Conservation (phyloP, 2,329 filamentous ascomycete species). For the Exophiala lecanii-corni region DNA sequence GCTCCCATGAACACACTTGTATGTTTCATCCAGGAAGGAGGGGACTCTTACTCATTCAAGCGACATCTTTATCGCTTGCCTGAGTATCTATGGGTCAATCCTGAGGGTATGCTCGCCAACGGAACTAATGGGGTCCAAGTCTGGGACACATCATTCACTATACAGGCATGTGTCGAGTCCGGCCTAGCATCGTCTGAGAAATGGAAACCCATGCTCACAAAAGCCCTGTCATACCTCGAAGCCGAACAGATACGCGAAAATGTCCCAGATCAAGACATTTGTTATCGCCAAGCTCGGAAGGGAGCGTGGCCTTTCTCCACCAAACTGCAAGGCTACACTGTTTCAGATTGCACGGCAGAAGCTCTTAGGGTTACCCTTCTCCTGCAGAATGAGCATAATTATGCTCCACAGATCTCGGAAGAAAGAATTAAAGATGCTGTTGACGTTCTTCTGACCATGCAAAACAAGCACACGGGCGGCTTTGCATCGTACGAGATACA, state of each 20-base stretch:
- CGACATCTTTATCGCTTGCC: slow-evolving; percentile 75
- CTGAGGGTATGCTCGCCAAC: slow-evolving; percentile 89
- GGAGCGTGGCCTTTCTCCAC: slow-evolving; percentile 97
- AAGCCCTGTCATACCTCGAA: slow-evolving; percentile 80
- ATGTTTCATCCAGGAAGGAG: slow-evolving; percentile 80
- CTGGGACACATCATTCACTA: slow-evolving; percentile 91
- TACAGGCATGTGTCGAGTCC: slow-evolving; percentile 75
- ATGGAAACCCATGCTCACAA: slow-evolving; percentile 77
- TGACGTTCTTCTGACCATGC: slow-evolving; percentile 85
- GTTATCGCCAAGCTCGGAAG: slow-evolving; percentile 86
- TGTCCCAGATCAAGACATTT: slow-evolving; percentile 67
- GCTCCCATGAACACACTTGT: slow-evolving; percentile 83
- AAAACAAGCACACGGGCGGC: slow-evolving; percentile 73
- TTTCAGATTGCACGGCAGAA: slow-evolving; percentile 92
- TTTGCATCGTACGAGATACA: slow-evolving; percentile 86
- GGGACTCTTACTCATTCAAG: slow-evolving; percentile 64
- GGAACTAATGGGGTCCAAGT: slow-evolving; percentile 97
- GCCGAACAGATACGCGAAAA: slow-evolving; percentile 87
- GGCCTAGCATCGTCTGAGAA: slow-evolving; percentile 71
- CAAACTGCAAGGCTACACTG: slow-evolving; percentile 85
- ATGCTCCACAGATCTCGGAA: slow-evolving; percentile 68
- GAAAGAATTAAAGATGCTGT: slow-evolving; percentile 79
- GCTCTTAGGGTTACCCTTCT: slow-evolving; percentile 81
- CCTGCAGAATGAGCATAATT: slow-evolving; percentile 73
- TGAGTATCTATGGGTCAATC: slow-evolving; percentile 87